Conservation (phyloP, 179 eudicot species). For the Patellifolia procumbens region DNA sequence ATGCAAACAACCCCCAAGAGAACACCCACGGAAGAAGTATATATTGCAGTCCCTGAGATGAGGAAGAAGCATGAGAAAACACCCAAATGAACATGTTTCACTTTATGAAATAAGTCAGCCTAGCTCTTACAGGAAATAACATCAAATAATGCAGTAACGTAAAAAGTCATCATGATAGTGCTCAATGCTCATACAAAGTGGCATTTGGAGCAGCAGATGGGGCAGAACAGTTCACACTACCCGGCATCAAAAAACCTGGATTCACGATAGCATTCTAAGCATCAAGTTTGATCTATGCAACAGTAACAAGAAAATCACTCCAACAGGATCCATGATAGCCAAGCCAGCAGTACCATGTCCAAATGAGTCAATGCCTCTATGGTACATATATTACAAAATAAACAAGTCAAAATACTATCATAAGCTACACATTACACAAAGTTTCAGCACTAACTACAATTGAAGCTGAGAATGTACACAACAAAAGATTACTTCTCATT, state of each 20-base stretch:
- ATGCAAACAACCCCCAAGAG: too few species aligned
- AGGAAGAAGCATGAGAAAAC: background rate
- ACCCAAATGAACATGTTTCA: background rate
- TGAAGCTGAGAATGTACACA: background rate
- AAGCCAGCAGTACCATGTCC: too few species aligned
- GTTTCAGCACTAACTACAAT: background rate
- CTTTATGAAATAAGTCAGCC: background rate
- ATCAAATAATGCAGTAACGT: background rate
- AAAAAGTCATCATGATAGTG: background rate
- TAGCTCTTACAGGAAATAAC: background rate
- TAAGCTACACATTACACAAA: background rate
- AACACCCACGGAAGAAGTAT: background rate
- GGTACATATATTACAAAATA: background rate
- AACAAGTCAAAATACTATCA: slow-evolving; percentile 4
- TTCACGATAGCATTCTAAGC: too few species aligned
- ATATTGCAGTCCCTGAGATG: background rate
- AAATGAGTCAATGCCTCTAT: background rate
- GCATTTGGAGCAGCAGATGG: background rate
- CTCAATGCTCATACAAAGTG: background rate
- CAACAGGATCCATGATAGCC: too few species aligned
- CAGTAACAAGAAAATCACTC: too few species aligned
- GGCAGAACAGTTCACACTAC: background rate
- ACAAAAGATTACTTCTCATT: slow-evolving; percentile 15
- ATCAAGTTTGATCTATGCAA: too few species aligned
- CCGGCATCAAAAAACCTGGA: background rate